Evolutionary conservation across 768 basidiomycete species (phyloP), one percentile per base, ranked within the genome.

Genomic region (Lentinus brumalis): DNA sequence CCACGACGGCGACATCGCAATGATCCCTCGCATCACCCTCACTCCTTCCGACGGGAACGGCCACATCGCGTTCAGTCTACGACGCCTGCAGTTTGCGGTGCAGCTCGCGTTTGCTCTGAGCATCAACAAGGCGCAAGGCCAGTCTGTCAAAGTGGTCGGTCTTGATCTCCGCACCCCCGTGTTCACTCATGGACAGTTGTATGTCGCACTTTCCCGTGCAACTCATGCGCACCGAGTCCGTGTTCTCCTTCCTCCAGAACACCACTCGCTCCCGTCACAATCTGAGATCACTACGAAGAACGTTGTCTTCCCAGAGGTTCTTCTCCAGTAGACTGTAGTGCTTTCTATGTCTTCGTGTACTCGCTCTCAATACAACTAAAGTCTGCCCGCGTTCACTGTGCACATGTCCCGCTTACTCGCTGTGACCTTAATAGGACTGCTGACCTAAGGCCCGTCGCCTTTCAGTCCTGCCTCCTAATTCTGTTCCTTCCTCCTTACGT

Each of bases 151-250:
- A 50, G 40, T 69, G 68, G 76, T 81, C 49, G 81, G 79, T 3
- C 39, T 82, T 12, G 75, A 81, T 62, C 63, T 81, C 0, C 64
- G 69, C 18, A 59, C 53, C 16, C 61, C 74, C 3, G 76, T 77
- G 4, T 81, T 81, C 59, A 45, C 72, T 3, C 79, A 80, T 76
- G 77, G 79, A 2, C 79, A 79, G 64, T 71, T 79, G 0, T 78
- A 82, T 73, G 77, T 79, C 54, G 78, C 77, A 5, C 64, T 81
- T 0, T 80, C 78, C 26, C 66, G 75, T 5, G 66, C 66, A 10
- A 80, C 75, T 32, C 72, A 71, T 31, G 32, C 50, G 1, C 11
- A 61, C 14, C 56, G 67, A 16, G 69, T 79, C 8, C 68, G 72
- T 32, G 65, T 76, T 31, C 56, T 77, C 14, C 52, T 57, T 14